Conservation (phyloP, 176 grass and related monocot genomes). For the Eleusine coracana region DNA sequence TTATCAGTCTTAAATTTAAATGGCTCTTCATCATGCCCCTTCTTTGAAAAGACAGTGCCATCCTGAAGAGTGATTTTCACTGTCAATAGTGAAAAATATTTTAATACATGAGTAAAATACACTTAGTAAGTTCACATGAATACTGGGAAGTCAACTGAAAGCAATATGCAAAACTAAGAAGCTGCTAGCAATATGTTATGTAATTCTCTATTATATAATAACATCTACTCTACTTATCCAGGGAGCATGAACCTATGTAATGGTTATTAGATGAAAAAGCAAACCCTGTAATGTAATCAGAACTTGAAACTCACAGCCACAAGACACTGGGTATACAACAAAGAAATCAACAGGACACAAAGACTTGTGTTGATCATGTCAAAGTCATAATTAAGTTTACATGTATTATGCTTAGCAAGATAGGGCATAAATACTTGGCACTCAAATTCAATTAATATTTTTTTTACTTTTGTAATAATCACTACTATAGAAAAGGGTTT, state of each 20-base stretch:
- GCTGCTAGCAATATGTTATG: background rate
- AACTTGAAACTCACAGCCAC: slow-evolving; percentile 20
- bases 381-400: slow-evolving; percentile 7
- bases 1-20: slow-evolving; percentile 92
- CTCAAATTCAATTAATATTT: background rate
- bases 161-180: background rate
- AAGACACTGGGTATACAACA: background rate
- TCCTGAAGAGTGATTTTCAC: slow-evolving; percentile 85
- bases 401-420: background rate
- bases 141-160: background rate
- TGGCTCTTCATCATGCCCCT: slow-evolving; percentile 72
- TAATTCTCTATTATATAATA: no score
- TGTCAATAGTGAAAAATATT: slow-evolving; percentile 25
- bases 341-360: slow-evolving; percentile 8
- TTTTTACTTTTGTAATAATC: no score
- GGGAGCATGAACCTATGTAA: slow-evolving; percentile 94
- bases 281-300: slow-evolving; percentile 96
- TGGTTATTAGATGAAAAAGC: slow-evolving; percentile 99
- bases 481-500: no score
- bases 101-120: background rate
- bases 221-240: slow-evolving; percentile 57
- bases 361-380: slow-evolving; percentile 9
- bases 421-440: slow-evolving; percentile 1
- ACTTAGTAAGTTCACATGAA: background rate
- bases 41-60: slow-evolving; percentile 80